These are phyloP conservation scores for Vitellaria paradoxa DNA, from an alignment of 179 eudicot species.

Conservation along the genomic window DNA sequence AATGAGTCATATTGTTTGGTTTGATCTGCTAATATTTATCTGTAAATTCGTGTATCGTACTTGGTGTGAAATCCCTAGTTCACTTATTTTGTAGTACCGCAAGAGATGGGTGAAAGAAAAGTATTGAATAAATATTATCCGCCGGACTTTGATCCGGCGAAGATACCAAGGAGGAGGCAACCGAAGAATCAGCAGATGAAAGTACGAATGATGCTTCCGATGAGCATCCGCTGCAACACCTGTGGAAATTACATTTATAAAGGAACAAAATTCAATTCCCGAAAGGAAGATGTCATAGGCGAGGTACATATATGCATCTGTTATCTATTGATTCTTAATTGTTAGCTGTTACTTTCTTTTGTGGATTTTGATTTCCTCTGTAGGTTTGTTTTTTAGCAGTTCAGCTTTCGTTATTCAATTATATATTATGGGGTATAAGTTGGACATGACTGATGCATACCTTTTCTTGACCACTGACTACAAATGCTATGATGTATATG, in stretches of 20 bases:
- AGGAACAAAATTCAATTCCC: slow-evolving; percentile 90
- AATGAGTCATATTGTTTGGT: too few relatives aligned
- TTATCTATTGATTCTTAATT: neutral
- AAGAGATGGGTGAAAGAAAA: slow-evolving; percentile 79
- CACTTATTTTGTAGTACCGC: too few relatives aligned
- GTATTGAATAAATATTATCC: slow-evolving; percentile 92
- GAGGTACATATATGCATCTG: slow-evolving; percentile 42
- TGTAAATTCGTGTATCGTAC: too few relatives aligned
- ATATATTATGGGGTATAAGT: too few relatives aligned
- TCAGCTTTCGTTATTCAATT: neutral
- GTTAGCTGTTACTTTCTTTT: neutral
- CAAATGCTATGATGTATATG: neutral
- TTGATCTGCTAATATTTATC: too few relatives aligned
- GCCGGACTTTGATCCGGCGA: slow-evolving; percentile 95
- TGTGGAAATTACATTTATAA: slow-evolving; percentile 92
- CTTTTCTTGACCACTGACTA: too few relatives aligned
- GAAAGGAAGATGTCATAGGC: slow-evolving; percentile 83
- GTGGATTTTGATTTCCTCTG: neutral
- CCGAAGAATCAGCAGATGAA: slow-evolving; percentile 85
- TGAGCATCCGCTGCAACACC: slow-evolving; percentile 84
- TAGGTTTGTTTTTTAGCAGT: neutral
- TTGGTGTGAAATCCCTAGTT: too few relatives aligned
- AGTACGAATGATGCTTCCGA: slow-evolving; percentile 94
- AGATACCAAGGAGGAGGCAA: slow-evolving; percentile 71
- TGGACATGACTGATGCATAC: too few relatives aligned